Conservation (phyloP, 306 rosid genomes). For the Vicia sativa region DNA sequence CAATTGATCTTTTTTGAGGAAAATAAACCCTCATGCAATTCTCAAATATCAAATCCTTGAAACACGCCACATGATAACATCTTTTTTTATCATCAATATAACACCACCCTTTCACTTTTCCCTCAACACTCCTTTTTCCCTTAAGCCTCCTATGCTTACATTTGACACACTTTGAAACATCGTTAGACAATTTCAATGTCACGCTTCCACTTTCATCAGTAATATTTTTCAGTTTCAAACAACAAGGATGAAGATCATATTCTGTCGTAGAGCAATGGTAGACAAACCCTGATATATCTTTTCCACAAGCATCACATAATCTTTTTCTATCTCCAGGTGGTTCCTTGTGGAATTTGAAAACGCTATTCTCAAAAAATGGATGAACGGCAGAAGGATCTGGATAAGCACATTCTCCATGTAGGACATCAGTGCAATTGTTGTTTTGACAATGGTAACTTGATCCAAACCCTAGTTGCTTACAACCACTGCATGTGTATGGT, state of each 20-base stretch:
- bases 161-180: slow-evolving; percentile 40
- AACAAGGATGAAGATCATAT: slow-evolving; percentile 50
- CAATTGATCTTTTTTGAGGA: neutral
- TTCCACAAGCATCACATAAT: slow-evolving; percentile 55
- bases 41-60: slow-evolving; percentile 49
- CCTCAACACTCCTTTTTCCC: slow-evolving; percentile 26
- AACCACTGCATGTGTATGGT: slow-evolving; percentile 52
- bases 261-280: slow-evolving; percentile 41
- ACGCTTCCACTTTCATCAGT: slow-evolving; percentile 19
- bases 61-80: slow-evolving; percentile 51
- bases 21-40: slow-evolving; percentile 46
- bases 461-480: slow-evolving; percentile 49
- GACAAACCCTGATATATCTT: slow-evolving; percentile 50
- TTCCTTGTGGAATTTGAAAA: slow-evolving; percentile 30
- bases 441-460: slow-evolving; percentile 39
- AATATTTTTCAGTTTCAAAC: slow-evolving; percentile 39
- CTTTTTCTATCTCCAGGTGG: neutral
- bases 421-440: slow-evolving; percentile 36
- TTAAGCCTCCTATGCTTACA: slow-evolving; percentile 45
- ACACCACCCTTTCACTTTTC: slow-evolving; percentile 45
- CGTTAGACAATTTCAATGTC: slow-evolving; percentile 24
- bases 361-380: slow-evolving; percentile 25
- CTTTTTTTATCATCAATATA: slow-evolving; percentile 31
- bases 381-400: slow-evolving; percentile 17
- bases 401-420: slow-evolving; percentile 49